Percentiles rank a stretch among this genome's conserved stretches.
These are phyloP conservation scores for Cyphellophora europaea DNA, from an alignment of 2,329 filamentous ascomycete genomes.

Conservation along the genomic window DNA sequence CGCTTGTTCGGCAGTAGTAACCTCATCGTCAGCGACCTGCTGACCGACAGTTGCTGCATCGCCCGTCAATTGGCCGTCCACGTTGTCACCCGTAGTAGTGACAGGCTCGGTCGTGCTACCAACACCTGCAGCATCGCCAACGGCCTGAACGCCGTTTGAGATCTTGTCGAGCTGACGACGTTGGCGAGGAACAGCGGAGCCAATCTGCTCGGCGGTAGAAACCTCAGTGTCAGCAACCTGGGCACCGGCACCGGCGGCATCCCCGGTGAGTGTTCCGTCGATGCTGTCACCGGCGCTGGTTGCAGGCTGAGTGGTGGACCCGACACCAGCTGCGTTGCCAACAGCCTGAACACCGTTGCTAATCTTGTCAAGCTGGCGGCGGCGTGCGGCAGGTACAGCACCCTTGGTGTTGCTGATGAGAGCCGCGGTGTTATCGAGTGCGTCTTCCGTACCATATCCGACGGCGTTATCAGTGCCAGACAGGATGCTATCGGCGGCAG, in stretches of 20 bases:
- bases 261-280: neutral
- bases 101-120: neutral
- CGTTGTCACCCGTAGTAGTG: neutral
- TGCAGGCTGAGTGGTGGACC: neutral
- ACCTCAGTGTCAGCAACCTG: neutral
- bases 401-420: neutral
- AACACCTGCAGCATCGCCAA: neutral
- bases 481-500: slow-evolving; percentile 1
- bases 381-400: neutral
- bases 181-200: neutral
- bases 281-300: neutral
- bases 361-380: slow-evolving; percentile 2
- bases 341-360: neutral
- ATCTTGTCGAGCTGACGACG: slow-evolving; percentile 2
- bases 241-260: neutral
- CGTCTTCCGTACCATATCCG: slow-evolving; percentile 3
- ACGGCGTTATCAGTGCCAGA: slow-evolving; percentile 1
- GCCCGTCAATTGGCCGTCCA: neutral
- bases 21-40: neutral
- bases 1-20: neutral
- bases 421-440: slow-evolving; percentile 1
- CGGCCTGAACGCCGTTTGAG: neutral
- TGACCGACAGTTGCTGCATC: neutral
- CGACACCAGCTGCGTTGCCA: neutral
- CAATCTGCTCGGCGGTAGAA: neutral